phyloP scores from a whole-genome alignment of 2,329 filamentous ascomycete genomes.

The Berkeleyomyces rouxiae region DNA sequence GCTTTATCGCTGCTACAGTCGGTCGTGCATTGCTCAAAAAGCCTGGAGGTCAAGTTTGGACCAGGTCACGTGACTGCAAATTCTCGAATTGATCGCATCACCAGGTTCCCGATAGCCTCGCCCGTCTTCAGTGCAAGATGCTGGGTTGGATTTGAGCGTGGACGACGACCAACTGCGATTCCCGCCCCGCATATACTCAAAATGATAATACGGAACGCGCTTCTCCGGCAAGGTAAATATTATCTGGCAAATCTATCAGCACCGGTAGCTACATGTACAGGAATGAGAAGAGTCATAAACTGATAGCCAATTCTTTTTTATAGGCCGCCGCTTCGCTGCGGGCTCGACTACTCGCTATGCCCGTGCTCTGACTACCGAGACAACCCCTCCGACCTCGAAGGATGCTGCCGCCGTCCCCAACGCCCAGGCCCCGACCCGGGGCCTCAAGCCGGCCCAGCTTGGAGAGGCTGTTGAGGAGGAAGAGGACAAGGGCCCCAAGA shows the following conservation, averaged over 20 bases:
- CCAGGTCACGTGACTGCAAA: conserved; percentile 11
- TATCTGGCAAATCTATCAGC: background rate
- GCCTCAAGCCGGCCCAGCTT: background rate
- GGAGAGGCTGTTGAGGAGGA: background rate
- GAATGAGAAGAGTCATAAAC: background rate
- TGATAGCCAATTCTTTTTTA: background rate
- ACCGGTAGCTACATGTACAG: background rate
- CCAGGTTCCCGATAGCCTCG: conserved; percentile 12
- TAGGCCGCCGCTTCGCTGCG: conserved; percentile 7
- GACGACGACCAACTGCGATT: background rate
- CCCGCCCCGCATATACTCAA: background rate
- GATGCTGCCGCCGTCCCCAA: background rate
- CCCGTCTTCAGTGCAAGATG: conserved; percentile 1
- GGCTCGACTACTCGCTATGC: background rate
- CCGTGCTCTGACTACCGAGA: conserved; percentile 4
- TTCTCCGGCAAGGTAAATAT: conserved; percentile 36
- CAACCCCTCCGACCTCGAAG: background rate
- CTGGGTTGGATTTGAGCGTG: background rate
- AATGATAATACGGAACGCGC: conserved; percentile 41
- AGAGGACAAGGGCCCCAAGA: conserved; percentile 2
- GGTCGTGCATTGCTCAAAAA: background rate
- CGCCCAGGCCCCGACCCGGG: background rate
- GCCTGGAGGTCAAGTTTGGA: background rate
- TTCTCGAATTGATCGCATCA: conserved; percentile 7
- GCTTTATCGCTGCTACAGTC: no score